Evolutionary conservation across 2,329 filamentous ascomycete species (phyloP).

Genomic region (Colletotrichum theobromicola): DNA sequence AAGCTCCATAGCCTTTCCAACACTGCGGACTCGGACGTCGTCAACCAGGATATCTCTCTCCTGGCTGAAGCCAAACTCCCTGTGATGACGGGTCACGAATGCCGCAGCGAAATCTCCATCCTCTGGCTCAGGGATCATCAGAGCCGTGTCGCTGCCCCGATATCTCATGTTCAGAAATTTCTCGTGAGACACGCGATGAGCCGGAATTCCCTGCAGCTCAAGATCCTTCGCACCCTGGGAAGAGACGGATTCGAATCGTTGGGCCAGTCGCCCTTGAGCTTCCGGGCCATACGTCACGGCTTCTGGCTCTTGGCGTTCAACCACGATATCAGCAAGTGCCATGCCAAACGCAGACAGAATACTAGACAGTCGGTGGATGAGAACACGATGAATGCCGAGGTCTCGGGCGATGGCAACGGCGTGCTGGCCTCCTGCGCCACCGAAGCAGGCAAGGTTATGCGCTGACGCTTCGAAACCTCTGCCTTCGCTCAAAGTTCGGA

Average conservation of each 20-base stretch:
- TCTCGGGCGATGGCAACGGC: slow-evolving; percentile 46
- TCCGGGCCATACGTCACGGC: slow-evolving; percentile 28
- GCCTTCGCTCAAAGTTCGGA: slow-evolving; percentile 40
- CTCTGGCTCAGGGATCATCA: slow-evolving; percentile 36
- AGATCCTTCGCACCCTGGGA: slow-evolving; percentile 31
- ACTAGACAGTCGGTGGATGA: slow-evolving; percentile 50
- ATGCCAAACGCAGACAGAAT: slow-evolving; percentile 53
- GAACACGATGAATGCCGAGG: slow-evolving; percentile 45
- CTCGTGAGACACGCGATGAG: slow-evolving; percentile 44
- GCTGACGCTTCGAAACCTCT: slow-evolving; percentile 37
- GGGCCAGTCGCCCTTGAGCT: slow-evolving; percentile 17
- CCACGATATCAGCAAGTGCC: slow-evolving; percentile 49
- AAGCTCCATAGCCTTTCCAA: slow-evolving; percentile 7
- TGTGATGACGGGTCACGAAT: slow-evolving; percentile 73
- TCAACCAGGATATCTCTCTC: slow-evolving; percentile 39
- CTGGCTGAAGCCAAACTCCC: slow-evolving; percentile 71
- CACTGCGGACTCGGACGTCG: slow-evolving; percentile 21
- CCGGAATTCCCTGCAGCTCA: slow-evolving; percentile 31
- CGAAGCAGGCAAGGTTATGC: slow-evolving; percentile 40
- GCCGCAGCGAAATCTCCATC: slow-evolving; percentile 61
- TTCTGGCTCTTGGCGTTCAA: slow-evolving; percentile 42
- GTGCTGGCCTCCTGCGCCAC: slow-evolving; percentile 45
- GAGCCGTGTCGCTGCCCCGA: slow-evolving; percentile 42
- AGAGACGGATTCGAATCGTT: slow-evolving; percentile 34
- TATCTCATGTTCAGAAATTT: slow-evolving; percentile 49